These are phyloP conservation scores for Dacryopinax primogenitus DNA, from an alignment of 768 basidiomycete species.

Conservation along the genomic window DNA sequence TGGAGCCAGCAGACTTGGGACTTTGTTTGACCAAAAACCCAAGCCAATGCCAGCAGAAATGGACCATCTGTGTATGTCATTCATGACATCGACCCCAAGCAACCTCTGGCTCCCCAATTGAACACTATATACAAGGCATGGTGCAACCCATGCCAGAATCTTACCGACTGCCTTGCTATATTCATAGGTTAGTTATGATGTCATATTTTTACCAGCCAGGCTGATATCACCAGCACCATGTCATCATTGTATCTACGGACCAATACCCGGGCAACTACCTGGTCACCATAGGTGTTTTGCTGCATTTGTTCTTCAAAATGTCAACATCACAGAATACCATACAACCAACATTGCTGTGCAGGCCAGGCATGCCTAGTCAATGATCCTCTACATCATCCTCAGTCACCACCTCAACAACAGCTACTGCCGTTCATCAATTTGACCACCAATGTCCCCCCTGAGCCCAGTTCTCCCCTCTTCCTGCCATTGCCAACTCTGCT, in stretches of 20 bases:
- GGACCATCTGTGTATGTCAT: not conserved
- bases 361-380: not conserved
- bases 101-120: not conserved
- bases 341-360: not conserved
- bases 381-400: not conserved
- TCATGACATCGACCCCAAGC: not conserved
- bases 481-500: too few species aligned
- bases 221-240: not conserved
- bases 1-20: too few species aligned
- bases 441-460: too few species aligned
- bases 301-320: not conserved
- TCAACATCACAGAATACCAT: not conserved
- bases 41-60: not conserved
- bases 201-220: not conserved
- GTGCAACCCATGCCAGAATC: not conserved
- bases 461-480: too few species aligned
- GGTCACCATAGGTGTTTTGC: not conserved
- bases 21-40: not conserved
- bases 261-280: not conserved
- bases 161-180: not conserved
- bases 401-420: not conserved
- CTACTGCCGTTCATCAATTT: not conserved
- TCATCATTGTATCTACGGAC: not conserved
- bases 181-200: not conserved
- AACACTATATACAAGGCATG: not conserved